A percentile compares a stretch with the other conserved stretches of the same genome.
Evolutionary conservation across 2,329 filamentous ascomycete genomes (phyloP).

Genomic region (Bipolaris bicolor): DNA sequence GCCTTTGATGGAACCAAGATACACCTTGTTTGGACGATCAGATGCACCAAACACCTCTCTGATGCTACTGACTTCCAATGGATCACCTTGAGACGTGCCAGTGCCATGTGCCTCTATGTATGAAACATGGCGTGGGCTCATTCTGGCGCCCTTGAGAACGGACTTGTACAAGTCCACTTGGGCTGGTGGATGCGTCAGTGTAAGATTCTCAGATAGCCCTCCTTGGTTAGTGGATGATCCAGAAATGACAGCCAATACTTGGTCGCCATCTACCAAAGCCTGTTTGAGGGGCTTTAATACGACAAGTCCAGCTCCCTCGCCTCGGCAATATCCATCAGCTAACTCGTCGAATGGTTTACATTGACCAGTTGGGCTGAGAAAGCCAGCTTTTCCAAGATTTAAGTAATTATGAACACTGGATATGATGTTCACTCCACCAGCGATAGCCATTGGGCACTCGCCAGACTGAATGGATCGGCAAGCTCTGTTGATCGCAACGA

Average conservation of each 20-base stretch:
- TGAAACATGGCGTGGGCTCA: constrained; percentile 31
- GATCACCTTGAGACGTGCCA: constrained; percentile 38
- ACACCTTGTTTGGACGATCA: constrained; percentile 16
- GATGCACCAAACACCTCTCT: constrained; percentile 10
- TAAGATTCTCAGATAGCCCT: constrained; percentile 33
- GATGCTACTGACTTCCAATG: constrained; percentile 28
- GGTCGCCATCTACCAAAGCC: constrained; percentile 36
- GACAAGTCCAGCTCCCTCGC: constrained; percentile 18
- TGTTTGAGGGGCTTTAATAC: constrained; percentile 37
- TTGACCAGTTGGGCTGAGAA: constrained; percentile 1
- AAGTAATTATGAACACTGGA: background rate
- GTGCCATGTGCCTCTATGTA: constrained; percentile 44
- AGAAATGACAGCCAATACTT: constrained; percentile 37
- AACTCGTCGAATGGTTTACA: constrained; percentile 2
- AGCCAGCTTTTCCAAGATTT: constrained; percentile 1
- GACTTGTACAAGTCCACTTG: constrained; percentile 22
- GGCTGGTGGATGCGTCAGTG: constrained; percentile 24
- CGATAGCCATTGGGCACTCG: constrained; percentile 36
- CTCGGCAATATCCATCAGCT: constrained; percentile 6
- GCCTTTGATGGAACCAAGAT: constrained; percentile 38
- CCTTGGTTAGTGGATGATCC: constrained; percentile 39
- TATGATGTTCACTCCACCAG: constrained; percentile 33
- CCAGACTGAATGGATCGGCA: constrained; percentile 35
- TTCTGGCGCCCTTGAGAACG: constrained; percentile 37
- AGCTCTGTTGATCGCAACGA: constrained; percentile 41